A percentile compares a stretch with the other conserved stretches of the same genome.
Evolutionary conservation across 129 eudicot species (phyloP).

Genomic region (Tagetes patula): DNA sequence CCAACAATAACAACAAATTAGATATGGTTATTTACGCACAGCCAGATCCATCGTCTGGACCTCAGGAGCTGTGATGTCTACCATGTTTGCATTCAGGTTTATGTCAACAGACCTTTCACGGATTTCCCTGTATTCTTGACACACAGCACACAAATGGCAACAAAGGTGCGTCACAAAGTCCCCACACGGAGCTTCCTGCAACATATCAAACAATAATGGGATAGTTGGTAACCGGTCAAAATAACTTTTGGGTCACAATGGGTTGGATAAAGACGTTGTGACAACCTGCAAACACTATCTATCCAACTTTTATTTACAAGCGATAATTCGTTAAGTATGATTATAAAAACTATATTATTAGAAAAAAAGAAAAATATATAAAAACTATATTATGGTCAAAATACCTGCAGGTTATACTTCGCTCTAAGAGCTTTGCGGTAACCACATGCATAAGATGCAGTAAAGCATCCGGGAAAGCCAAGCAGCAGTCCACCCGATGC

Average conservation of each 20-base stretch:
- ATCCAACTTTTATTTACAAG: neutral
- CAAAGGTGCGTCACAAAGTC: conserved; percentile 76
- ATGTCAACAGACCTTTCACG: conserved; percentile 62
- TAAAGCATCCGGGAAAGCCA: conserved; percentile 83
- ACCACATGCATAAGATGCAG: conserved; percentile 83
- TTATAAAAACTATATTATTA: neutral
- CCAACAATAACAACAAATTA: neutral
- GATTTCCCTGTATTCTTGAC: conserved; percentile 92
- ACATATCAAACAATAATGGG: neutral
- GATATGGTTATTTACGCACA: conserved; percentile 16
- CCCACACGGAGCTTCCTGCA: conserved; percentile 91
- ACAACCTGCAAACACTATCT: neutral
- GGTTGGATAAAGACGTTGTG: neutral
- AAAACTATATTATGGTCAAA: too few relatives aligned
- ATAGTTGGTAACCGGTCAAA: neutral
- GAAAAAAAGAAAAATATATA: neutral
- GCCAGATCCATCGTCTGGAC: conserved; percentile 67
- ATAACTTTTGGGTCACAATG: neutral
- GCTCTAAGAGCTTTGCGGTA: conserved; percentile 68
- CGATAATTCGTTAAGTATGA: neutral
- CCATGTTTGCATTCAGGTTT: conserved; percentile 32
- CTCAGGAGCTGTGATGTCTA: conserved; percentile 62
- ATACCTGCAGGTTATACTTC: conserved; percentile 76
- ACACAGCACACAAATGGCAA: conserved; percentile 80
- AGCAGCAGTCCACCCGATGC: conserved; percentile 61